Evolutionary conservation across 2,329 filamentous ascomycete species (phyloP), one percentile per base, ranked within the genome.

Genomic region (Talaromyces sp.): DNA sequence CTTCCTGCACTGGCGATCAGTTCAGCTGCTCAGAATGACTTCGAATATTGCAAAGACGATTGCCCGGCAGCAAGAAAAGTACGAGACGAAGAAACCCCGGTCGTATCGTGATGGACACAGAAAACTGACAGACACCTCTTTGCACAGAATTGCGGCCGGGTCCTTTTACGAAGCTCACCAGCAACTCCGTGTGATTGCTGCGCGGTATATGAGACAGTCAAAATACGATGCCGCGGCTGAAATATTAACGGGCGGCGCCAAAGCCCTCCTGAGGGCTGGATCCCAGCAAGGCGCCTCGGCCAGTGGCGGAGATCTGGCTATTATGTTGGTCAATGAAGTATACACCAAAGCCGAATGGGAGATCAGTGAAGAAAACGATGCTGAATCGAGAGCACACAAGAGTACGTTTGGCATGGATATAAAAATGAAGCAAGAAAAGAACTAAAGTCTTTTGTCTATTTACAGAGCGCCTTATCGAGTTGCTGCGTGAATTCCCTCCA

Each of bases 141-240:
- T 52, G 52, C 53, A 58, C 69, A 90, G 91, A 77, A 96, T 96
- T 76, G 82, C 86, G 67, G 91, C 96, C 76, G 93, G 93, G 70
- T 89, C 95, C 74, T 97, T 86, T 83, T 99, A 99, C 81, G 95
- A 99, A 84, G 95, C 95, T 61, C 93, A 98, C 79, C 95, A 99
- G 77, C 95, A 99, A 81, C 91, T 96, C 66, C 91, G 95, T 64
- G 93, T 97, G 58, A 93, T 97, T 67, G 93, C 93, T 63, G 89
- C 91, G 43, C 92, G 96, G 61, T 96, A 99, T 79, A 87, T 93
- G 75, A 98, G 98, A 80, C 84, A 89, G 50, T 81, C 85, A 63
- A 93, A 93, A 82, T 97, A 90, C 84, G 75, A 83, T 67, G 89
- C 91, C 13, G 95, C 96, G 54, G 88, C 92, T 73, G 90, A 96